phyloP scores from a whole-genome alignment of 2,329 filamentous ascomycete species.

The Coleophoma cylindrospora region DNA sequence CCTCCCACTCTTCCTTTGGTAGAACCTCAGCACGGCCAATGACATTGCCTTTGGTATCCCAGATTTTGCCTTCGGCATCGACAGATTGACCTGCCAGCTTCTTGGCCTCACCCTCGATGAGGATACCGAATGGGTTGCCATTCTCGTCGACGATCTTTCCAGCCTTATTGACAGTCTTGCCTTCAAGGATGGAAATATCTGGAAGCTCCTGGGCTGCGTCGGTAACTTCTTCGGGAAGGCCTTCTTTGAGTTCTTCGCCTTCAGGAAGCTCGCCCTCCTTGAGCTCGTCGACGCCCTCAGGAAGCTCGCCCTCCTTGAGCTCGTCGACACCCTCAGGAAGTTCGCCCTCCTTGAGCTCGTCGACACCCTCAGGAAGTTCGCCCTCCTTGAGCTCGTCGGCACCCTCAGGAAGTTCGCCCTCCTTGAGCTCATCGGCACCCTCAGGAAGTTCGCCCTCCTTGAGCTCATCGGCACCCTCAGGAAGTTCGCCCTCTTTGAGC shows the following conservation, averaged over 20 bases:
- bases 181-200: constrained; percentile 36
- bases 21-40: constrained; percentile 64
- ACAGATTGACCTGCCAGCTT: constrained; percentile 58
- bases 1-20: constrained; percentile 46
- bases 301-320: constrained; percentile 6
- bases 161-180: constrained; percentile 49
- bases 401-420: constrained; percentile 7
- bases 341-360: constrained; percentile 1
- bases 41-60: constrained; percentile 64
- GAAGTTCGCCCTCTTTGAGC: constrained; percentile 27
- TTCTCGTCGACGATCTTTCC: constrained; percentile 45
- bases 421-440: constrained; percentile 13
- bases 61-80: constrained; percentile 65
- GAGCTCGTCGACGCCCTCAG: constrained; percentile 9
- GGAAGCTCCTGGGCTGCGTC: constrained; percentile 2
- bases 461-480: constrained; percentile 17
- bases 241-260: not conserved
- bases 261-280: constrained; percentile 7
- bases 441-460: constrained; percentile 4
- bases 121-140: constrained; percentile 50
- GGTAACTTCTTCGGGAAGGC: not conserved
- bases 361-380: constrained; percentile 3
- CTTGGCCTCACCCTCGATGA: constrained; percentile 56
- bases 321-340: constrained; percentile 3
- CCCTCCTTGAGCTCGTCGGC: not conserved